These are phyloP conservation scores for Solanum chilense DNA, from an alignment of 257 asterid species.

Conservation along the genomic window DNA sequence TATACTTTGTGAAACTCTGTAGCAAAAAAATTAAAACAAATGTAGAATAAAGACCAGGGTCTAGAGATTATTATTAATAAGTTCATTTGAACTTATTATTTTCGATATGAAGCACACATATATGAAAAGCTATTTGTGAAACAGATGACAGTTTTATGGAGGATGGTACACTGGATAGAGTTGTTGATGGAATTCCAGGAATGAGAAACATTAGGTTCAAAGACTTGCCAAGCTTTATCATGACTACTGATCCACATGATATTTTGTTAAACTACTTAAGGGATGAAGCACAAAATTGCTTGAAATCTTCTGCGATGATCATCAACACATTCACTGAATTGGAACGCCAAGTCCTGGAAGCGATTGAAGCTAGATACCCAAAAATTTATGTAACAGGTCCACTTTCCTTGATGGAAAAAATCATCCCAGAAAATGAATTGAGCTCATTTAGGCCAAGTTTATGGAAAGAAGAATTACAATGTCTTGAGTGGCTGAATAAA, in stretches of 20 bases:
- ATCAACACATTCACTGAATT: neutral
- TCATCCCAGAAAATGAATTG: neutral
- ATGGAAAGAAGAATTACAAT: neutral
- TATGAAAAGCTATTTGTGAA: neutral
- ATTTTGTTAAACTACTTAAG: neutral
- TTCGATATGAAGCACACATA: neutral
- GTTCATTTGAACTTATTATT: neutral
- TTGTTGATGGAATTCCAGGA: neutral
- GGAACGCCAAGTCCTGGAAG: neutral
- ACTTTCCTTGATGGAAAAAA: neutral
- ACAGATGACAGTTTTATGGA: neutral
- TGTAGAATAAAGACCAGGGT: too few relatives aligned
- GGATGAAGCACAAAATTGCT: neutral
- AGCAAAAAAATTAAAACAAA: too few relatives aligned
- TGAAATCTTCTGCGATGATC: neutral
- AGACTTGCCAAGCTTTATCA: neutral
- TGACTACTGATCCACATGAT: neutral
- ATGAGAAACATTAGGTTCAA: neutral
- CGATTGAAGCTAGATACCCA: neutral
- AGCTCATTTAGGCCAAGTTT: neutral
- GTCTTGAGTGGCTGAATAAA: neutral
- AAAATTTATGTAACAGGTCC: neutral
- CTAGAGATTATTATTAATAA: too few relatives aligned
- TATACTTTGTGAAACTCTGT: too few relatives aligned
- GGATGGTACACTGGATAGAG: neutral